Evolutionary conservation across 140 eudicot genomes (phyloP), one percentile per base, ranked within the genome.

Genomic region (Stevia rebaudiana): DNA sequence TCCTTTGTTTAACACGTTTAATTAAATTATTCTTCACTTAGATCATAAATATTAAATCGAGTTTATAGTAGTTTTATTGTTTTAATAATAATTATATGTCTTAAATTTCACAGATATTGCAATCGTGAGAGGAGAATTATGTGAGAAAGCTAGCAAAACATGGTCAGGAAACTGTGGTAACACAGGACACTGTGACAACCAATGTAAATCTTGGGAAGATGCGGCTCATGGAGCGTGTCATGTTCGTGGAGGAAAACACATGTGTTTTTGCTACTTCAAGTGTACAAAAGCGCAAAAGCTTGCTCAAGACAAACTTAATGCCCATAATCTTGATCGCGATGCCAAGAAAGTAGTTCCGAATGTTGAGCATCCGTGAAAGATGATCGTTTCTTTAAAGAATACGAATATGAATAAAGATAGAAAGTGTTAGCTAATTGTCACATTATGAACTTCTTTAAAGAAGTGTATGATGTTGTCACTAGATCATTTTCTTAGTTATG

Each of bases 141-240:
- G 79, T 11, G 71, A 74, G 76, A 63, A 24, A 53, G 43, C 74
- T 22, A 78, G 83, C 65, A 52, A 53, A 72, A 67, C 78, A 46
- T 78, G 76, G 72, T 61, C 75, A n/a, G 76, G 83, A 5, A 68
- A 53, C 25, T 78, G 83, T 3, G 72, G 72, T 25, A 52, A 43
- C 61, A 73, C 68, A 0, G 16, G 21, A 24, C 55, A 63, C 36
- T 78, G 83, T 40, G 68, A 73, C 25, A 0, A 9, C 1, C 68
- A 67, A 41, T 78, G 83, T 64, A 61, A 54, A 48, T 33, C 62
- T 0, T 68, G 76, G 83, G 83, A 79, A 47, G 52, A 36, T 11
- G 83, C 73, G 1, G 73, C 71, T 9, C 75, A 68, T 12, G 83
- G 83, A 16, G 83, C 79, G 13, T 78, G 79, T 59, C 78, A 77